A percentile compares a stretch with the other conserved stretches of the same genome.
These are phyloP conservation scores for Saccharum officinarum DNA, from an alignment of 176 grass and related monocot species.

Conservation along the genomic window DNA sequence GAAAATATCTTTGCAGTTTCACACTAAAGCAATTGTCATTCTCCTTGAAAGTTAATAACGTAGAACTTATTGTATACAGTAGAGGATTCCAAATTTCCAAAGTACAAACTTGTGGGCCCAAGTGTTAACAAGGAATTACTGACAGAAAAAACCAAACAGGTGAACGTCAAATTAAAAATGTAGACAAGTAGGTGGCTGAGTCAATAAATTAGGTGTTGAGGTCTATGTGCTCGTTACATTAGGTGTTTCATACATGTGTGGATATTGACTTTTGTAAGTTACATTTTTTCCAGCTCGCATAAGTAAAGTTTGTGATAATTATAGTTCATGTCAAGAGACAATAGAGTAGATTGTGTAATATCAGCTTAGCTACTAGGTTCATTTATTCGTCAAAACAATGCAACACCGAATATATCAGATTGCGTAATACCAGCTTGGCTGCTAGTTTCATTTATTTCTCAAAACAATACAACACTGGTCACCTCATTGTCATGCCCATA, in stretches of 20 bases:
- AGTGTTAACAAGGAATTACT: background rate
- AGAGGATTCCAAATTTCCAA: background rate
- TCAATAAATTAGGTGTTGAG: background rate
- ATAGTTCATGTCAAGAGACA: background rate
- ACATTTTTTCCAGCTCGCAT: background rate
- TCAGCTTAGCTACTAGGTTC: background rate
- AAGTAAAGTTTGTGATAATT: conserved; percentile 1
- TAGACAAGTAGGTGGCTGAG: background rate
- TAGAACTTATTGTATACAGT: background rate
- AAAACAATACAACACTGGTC: background rate
- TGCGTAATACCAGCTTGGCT: background rate
- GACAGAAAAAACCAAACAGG: background rate
- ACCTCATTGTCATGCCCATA: background rate
- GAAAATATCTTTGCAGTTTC: background rate
- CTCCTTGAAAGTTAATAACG: background rate
- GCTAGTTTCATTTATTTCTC: background rate
- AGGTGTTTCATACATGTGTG: background rate
- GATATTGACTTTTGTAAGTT: background rate
- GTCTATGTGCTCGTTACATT: background rate
- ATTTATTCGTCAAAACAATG: background rate
- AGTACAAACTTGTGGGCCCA: conserved; percentile 4
- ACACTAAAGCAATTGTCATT: background rate
- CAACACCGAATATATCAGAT: background rate
- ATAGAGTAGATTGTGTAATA: background rate
- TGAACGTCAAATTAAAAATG: background rate